These are phyloP conservation scores for Cercophora scortea DNA, from an alignment of 495 filamentous ascomycete species.

Conservation along the genomic window DNA sequence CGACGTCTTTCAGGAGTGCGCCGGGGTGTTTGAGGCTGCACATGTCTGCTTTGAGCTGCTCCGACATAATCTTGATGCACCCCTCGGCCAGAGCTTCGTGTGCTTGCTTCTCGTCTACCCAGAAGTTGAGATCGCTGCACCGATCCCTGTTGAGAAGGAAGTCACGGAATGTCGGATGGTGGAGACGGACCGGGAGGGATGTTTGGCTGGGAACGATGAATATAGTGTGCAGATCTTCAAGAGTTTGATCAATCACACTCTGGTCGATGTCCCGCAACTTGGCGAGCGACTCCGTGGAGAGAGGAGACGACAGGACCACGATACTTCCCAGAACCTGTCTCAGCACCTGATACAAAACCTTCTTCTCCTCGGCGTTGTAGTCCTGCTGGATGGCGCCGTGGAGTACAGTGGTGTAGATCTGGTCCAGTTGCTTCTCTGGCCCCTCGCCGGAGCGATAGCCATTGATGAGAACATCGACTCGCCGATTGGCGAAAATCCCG, in stretches of 20 bases:
- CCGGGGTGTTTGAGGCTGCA: slow-evolving; percentile 11
- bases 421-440: neutral
- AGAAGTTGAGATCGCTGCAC: neutral
- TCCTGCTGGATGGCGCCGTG: neutral
- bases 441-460: neutral
- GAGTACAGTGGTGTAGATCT: neutral
- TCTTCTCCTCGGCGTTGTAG: neutral
- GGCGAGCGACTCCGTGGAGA: neutral
- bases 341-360: neutral
- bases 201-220: neutral
- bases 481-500: neutral
- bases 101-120: neutral
- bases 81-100: neutral
- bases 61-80: slow-evolving; percentile 13
- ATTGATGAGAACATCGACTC: neutral
- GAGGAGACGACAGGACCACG: neutral
- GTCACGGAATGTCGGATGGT: neutral
- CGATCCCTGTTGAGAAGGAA: neutral
- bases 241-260: neutral
- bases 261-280: neutral
- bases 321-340: neutral
- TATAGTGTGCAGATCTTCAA: neutral
- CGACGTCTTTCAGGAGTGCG: slow-evolving; percentile 5
- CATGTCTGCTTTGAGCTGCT: slow-evolving; percentile 9
- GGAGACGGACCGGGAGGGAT: neutral